These are phyloP conservation scores for Apostasia shenzhenica DNA, from an alignment of 106 monocot genomes.

Conservation along the genomic window DNA sequence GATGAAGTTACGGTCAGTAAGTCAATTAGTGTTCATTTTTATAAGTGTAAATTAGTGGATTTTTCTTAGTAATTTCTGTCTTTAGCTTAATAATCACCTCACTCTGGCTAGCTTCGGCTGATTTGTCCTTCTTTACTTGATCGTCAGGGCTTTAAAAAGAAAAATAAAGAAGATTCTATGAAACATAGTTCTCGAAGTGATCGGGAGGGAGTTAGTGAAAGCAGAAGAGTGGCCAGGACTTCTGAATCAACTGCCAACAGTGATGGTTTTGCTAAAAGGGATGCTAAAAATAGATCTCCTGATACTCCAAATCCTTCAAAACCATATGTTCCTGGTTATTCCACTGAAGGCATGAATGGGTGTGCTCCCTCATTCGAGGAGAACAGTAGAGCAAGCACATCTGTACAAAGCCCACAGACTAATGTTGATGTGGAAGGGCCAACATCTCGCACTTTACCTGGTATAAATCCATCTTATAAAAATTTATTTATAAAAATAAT, in stretches of 20 bases:
- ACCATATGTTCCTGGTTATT: constrained; percentile 21
- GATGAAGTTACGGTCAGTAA: constrained; percentile 47
- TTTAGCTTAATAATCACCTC: not conserved
- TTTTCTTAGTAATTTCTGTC: not conserved
- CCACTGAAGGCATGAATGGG: constrained; percentile 18
- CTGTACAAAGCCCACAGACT: constrained; percentile 18
- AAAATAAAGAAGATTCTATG: constrained; percentile 53
- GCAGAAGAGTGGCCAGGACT: constrained; percentile 24
- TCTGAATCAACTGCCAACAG: constrained; percentile 18
- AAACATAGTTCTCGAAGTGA: constrained; percentile 40
- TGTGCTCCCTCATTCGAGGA: constrained; percentile 18
- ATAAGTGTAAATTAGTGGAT: not conserved
- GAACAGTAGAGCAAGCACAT: constrained; percentile 17
- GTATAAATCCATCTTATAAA: constrained; percentile 16
- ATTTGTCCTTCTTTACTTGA: constrained; percentile 5
- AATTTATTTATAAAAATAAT: not conserved
- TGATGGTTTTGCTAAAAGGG: constrained; percentile 31
- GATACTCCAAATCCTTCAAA: constrained; percentile 23
- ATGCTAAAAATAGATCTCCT: constrained; percentile 22
- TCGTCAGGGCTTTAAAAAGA: constrained; percentile 59
- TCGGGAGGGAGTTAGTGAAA: constrained; percentile 32
- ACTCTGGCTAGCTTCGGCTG: not conserved
- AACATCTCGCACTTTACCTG: constrained; percentile 48
- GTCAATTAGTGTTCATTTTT: not conserved
- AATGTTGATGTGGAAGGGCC: constrained; percentile 23